Evolutionary conservation across 164 flowering plant genomes (phyloP).

Genomic region (Annona squamosa): DNA sequence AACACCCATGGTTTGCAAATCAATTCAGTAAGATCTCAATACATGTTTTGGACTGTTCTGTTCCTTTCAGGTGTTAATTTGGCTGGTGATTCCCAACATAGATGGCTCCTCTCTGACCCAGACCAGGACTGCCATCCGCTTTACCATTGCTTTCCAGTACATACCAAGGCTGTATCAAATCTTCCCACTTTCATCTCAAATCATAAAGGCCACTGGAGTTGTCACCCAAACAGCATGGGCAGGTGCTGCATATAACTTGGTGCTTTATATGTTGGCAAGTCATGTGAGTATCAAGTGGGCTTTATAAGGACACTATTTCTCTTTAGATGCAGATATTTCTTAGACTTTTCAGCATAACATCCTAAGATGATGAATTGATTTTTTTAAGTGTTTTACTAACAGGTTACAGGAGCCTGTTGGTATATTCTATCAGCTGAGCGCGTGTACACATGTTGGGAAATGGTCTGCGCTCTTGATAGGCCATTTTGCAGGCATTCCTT

Average conservation of each 20-base stretch:
- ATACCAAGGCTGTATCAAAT: constrained; percentile 53
- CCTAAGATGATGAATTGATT: too few species aligned
- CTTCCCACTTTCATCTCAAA: constrained; percentile 59
- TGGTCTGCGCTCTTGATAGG: constrained; percentile 28
- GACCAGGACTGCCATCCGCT: constrained; percentile 46
- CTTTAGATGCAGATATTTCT: too few species aligned
- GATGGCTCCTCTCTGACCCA: constrained; percentile 51
- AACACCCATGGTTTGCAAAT: too few species aligned
- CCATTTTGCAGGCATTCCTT: constrained; percentile 19
- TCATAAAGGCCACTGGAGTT: constrained; percentile 58
- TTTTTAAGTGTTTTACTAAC: background rate
- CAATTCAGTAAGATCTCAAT: too few species aligned
- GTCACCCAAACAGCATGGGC: constrained; percentile 80
- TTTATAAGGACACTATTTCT: too few species aligned
- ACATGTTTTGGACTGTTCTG: too few species aligned
- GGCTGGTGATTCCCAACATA: constrained; percentile 58
- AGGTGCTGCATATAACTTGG: constrained; percentile 72
- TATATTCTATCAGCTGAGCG: constrained; percentile 56
- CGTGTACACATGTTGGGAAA: constrained; percentile 55
- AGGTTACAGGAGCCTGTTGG: constrained; percentile 70
- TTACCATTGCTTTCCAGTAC: constrained; percentile 54
- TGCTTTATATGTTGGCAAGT: constrained; percentile 80
- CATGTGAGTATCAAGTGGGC: constrained; percentile 44
- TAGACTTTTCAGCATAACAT: too few species aligned
- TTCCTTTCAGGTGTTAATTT: constrained; percentile 54